Base-by-base conservation (phyloP, 768 basidiomycete species). In the Leccinum fibrillosum region DNA sequence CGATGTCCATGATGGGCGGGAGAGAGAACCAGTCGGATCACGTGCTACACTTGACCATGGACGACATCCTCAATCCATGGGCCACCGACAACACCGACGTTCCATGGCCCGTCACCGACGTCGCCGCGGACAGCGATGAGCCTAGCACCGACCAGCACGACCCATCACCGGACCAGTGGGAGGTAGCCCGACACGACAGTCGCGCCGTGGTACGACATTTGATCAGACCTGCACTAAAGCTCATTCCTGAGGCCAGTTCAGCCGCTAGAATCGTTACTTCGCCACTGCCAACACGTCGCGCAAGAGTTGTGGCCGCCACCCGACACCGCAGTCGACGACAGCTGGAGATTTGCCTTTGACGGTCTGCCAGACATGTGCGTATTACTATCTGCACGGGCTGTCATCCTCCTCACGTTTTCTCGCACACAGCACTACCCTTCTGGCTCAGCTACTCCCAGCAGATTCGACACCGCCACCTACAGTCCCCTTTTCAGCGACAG, bases 31-130 rank as follows among this genome's bases (percentile, higher is more conserved):
- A 54, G 34, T 37, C 52, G 54, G 60, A 58, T 66, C 62, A 69
- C 64, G 64, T 69, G 66, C 37, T 15, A 3, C 5, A 10, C 37
- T 64, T 55, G 54, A 45, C 48, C 44, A 57, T 11, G 21, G 19
- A 34, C 13, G 12, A 90, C 39, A 10, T 90, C 87, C 88, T 90
- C 63, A 85, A 91, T 72, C 85, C 88, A 50, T 92, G 88, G 85
- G 82, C 83, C 44, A 86, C 86, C 70, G 81, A n/a, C 86, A 23
- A 11, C 5, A 19, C 19, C 5, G 45, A 47, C 45, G 19, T 12
- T 21, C 42, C 17, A 12, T 44, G 42, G 42, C 19, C 42, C 19
- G n/a, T 19, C 15, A 5, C 35, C 35, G 35, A 13, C 35, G 37
- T 17, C 37, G 17, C 17, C 37, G 37, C 10, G 10, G 23, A 47